Conservation (phyloP, 2,329 filamentous ascomycete genomes). For the Dothideomycetidae sp. region DNA sequence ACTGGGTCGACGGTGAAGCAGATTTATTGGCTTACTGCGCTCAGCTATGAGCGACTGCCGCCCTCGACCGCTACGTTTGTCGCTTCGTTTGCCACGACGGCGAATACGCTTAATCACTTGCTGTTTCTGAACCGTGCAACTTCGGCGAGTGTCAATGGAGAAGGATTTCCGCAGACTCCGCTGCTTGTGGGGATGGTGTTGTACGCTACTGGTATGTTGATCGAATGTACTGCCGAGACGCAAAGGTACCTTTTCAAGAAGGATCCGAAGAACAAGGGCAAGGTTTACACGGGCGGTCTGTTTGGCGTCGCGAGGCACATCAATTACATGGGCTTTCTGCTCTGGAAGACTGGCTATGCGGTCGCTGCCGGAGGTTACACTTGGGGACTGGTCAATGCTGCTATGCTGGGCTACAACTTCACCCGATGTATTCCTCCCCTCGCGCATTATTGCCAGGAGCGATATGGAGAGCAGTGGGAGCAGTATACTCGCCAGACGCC, state of each 20-base stretch:
- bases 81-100: constrained; percentile 37
- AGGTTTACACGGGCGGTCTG: constrained; percentile 36
- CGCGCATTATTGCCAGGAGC: constrained; percentile 35
- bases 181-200: constrained; percentile 36
- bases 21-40: constrained; percentile 36
- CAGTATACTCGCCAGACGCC: constrained; percentile 26
- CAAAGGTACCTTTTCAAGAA: constrained; percentile 42
- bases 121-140: constrained; percentile 38
- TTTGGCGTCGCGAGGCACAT: constrained; percentile 38
- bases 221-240: constrained; percentile 42
- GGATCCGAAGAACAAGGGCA: constrained; percentile 37
- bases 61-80: constrained; percentile 31
- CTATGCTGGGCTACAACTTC: constrained; percentile 35
- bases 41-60: constrained; percentile 39
- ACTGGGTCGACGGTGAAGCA: constrained; percentile 41
- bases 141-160: constrained; percentile 28
- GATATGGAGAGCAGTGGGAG: constrained; percentile 28
- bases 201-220: constrained; percentile 38
- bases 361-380: constrained; percentile 34
- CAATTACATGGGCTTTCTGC: constrained; percentile 40
- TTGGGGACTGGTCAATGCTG: constrained; percentile 28
- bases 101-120: constrained; percentile 43
- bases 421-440: constrained; percentile 32
- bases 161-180: constrained; percentile 28
- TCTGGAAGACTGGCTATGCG: constrained; percentile 39